Conservation (phyloP, 202 grass and related monocot genomes). For the Digitaria exilis region DNA sequence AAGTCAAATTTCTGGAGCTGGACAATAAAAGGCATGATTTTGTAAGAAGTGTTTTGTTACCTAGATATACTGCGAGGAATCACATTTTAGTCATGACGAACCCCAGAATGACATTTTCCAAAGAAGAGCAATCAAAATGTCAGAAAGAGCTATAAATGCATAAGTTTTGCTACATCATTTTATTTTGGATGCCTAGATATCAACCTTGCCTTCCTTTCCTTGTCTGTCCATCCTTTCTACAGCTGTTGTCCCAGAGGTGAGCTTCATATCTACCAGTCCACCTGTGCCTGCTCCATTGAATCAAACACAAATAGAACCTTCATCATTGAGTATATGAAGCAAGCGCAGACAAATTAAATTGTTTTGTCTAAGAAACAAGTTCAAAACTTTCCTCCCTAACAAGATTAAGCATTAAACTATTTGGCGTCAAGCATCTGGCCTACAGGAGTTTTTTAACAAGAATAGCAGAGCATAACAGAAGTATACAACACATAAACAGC, state of each 20-base stretch:
- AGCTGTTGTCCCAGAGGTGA: constrained; percentile 98
- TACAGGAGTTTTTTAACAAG: constrained; percentile 27
- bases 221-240: constrained; percentile 91
- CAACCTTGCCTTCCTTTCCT: constrained; percentile 99
- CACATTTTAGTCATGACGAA: constrained; percentile 27
- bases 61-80: constrained; percentile 79
- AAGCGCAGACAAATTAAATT: constrained; percentile 5
- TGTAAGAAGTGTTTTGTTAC: constrained; percentile 33
- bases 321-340: constrained; percentile 37
- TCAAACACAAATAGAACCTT: constrained; percentile 44
- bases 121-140: constrained; percentile 21
- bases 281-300: constrained; percentile 77
- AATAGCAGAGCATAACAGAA: constrained; percentile 27
- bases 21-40: not conserved
- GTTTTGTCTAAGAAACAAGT: not conserved
- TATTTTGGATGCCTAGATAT: constrained; percentile 26
- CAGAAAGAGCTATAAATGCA: constrained; percentile 1
- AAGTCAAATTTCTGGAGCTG: not conserved
- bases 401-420: constrained; percentile 15
- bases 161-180: not conserved
- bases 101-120: constrained; percentile 36
- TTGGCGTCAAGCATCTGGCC: not conserved
- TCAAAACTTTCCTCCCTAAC: too few species aligned
- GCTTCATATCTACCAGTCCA: constrained; percentile 99
- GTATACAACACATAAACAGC: not conserved